Base-by-base conservation (phyloP, 108 stramenopile genomes). In the Mayamaea pseudoterrestris region DNA sequence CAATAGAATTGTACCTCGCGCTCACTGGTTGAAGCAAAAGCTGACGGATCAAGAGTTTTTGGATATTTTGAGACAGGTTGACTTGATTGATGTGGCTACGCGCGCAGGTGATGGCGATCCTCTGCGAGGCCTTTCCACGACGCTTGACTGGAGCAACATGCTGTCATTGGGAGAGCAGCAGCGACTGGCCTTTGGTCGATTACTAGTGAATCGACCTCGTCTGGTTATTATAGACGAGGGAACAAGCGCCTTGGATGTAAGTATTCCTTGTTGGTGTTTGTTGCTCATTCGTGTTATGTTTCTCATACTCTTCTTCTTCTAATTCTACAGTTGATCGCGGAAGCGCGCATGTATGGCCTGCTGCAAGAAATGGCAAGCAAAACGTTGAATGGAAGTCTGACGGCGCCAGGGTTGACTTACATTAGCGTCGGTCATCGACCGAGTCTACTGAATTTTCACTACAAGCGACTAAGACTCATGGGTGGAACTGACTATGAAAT, bases 151-250 rank as follows among this genome's bases (percentile, higher is more conserved):
- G 96, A 56, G 73, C 42, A 90, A 95, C 44, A 76, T 66, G 25
- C 69, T 98, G 11, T 87, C 83, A 0, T 56, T 96, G 36, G 96
- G 96, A 30, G 96, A 98, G 63, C 96, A 98, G 54, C 96, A 97
- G 51, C 53, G 90, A 3, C 51, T 98, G n/a, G 92, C 94, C 5
- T 25, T 44, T 44, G 23, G 21, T 29, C 54, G 92, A 22, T 46
- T 96, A 3, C 55, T 92, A 14, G 78, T 90, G 25, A 83, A 80
- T 53, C 65, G 66, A 53, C 92, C 92, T 21, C 42, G 50, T 13
- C 46, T 93, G 12, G 86, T 82, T 9, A 76, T 95, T 31, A 50
- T 92, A n/a, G 95, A 96, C 41, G 74, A 75, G 35, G 93, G 93
- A 0, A 97, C 96, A 7, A 78, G 74, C 0, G 95, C 95, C 5